Evolutionary conservation across 257 asterid species (phyloP).

Genomic region (Verbascum thapsus): DNA sequence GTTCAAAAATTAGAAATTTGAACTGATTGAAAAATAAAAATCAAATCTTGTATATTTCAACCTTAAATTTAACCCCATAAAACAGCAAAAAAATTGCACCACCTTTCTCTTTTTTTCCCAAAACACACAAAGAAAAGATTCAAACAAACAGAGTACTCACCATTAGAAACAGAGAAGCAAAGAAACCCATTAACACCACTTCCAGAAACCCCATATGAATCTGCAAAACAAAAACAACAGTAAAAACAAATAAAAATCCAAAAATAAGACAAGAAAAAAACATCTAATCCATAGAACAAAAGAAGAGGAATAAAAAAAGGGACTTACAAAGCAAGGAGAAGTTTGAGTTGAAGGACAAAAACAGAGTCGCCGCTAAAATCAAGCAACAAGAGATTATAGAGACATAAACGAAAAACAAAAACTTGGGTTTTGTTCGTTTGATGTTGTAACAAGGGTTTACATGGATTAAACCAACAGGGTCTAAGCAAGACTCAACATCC

Average conservation of each 20-base stretch:
- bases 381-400: slow-evolving; percentile 59
- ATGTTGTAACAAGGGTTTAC: slow-evolving; percentile 41
- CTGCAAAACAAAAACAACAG: slow-evolving; percentile 46
- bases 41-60: neutral
- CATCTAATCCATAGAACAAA: slow-evolving; percentile 17
- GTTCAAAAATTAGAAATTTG: slow-evolving; percentile 4
- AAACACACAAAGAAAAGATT: too few relatives aligned
- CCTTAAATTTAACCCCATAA: too few relatives aligned
- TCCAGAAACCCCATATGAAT: too few relatives aligned
- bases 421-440: slow-evolving; percentile 58
- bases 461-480: slow-evolving; percentile 48
- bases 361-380: slow-evolving; percentile 45
- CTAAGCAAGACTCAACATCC: slow-evolving; percentile 54
- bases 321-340: slow-evolving; percentile 66
- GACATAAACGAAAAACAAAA: slow-evolving; percentile 47
- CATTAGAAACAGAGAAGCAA: slow-evolving; percentile 68
- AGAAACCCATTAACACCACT: slow-evolving; percentile 34
- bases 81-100: too few relatives aligned
- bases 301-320: neutral
- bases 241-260: slow-evolving; percentile 13
- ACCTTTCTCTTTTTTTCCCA: too few relatives aligned
- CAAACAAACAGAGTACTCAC: slow-evolving; percentile 46
- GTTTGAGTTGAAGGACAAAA: slow-evolving; percentile 45
- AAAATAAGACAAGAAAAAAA: too few relatives aligned
- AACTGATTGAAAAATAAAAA: slow-evolving; percentile 14